Conservation (phyloP, 2,329 filamentous ascomycete genomes). For the Nakataea oryzae region DNA sequence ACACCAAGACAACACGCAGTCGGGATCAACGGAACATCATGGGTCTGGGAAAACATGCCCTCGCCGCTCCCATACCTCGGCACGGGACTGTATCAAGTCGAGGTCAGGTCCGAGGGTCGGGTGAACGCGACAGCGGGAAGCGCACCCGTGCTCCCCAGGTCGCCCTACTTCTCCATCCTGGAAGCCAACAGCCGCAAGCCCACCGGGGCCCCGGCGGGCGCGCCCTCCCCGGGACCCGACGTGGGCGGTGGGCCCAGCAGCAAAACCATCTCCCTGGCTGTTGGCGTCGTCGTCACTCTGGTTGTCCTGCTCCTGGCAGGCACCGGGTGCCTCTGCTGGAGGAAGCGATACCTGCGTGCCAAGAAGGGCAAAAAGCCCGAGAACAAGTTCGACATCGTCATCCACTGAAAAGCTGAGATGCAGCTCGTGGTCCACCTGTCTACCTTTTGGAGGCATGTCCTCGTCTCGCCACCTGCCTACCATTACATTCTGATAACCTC, state of each 20-base stretch:
- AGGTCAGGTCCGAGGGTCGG: constrained; percentile 8
- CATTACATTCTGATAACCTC: background rate
- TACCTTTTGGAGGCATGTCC: no score
- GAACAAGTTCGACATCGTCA: background rate
- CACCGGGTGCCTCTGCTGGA: background rate
- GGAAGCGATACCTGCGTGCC: background rate
- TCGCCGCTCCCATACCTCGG: constrained; percentile 14
- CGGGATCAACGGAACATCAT: constrained; percentile 10
- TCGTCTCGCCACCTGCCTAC: no score
- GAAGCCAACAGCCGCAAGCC: background rate
- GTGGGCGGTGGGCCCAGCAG: background rate
- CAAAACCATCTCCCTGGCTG: background rate
- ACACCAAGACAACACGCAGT: background rate
- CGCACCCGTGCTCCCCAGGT: background rate
- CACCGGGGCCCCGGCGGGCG: background rate
- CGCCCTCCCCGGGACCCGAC: background rate
- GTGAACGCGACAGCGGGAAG: background rate
- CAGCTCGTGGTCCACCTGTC: no score
- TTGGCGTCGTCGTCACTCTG: background rate
- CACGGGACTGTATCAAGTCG: constrained; percentile 16
- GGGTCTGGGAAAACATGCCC: constrained; percentile 12
- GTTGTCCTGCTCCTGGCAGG: background rate
- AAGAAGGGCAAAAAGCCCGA: background rate
- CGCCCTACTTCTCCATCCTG: background rate
- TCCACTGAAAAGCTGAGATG: background rate